These are phyloP conservation scores for Stephanodiscus triporus DNA, from an alignment of 108 stramenopile genomes.

Conservation along the genomic window DNA sequence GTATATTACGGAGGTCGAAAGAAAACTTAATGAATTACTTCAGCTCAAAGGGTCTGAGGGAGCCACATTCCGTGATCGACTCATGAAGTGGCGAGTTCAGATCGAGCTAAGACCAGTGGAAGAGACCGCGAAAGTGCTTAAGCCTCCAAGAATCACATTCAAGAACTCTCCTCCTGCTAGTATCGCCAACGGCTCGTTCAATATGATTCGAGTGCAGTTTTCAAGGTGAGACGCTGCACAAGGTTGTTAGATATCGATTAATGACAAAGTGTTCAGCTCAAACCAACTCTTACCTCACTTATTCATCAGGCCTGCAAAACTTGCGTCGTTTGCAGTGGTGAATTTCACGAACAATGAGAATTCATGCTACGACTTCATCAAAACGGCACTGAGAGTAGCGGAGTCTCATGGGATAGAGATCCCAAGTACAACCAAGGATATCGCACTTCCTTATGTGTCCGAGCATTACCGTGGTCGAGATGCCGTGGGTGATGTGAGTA, in stretches of 20 bases:
- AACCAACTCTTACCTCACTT: neutral
- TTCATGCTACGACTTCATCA: constrained; percentile 12
- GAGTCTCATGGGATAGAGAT: constrained; percentile 24
- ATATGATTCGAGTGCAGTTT: constrained; percentile 16
- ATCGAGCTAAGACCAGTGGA: constrained; percentile 7
- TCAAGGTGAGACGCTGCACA: constrained; percentile 13
- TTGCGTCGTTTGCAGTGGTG: constrained; percentile 26
- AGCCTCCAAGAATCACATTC: constrained; percentile 23
- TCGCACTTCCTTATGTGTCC: constrained; percentile 3
- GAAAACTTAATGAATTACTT: neutral
- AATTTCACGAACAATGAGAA: constrained; percentile 1
- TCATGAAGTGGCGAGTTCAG: constrained; percentile 14
- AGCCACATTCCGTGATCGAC: neutral
- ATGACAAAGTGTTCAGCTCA: neutral
- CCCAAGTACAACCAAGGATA: constrained; percentile 15
- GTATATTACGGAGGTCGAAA: constrained; percentile 1
- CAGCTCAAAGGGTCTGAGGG: neutral
- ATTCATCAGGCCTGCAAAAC: constrained; percentile 16
- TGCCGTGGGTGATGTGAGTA: constrained; percentile 16
- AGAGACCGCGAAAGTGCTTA: constrained; percentile 25
- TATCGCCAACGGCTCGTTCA: constrained; percentile 22
- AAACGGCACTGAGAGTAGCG: constrained; percentile 13
- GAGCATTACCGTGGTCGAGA: constrained; percentile 11
- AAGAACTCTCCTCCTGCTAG: neutral
- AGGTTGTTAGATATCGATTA: neutral